Base-by-base conservation (phyloP, 371 early-diverging fungal species). In the Parasitella parasitica region DNA sequence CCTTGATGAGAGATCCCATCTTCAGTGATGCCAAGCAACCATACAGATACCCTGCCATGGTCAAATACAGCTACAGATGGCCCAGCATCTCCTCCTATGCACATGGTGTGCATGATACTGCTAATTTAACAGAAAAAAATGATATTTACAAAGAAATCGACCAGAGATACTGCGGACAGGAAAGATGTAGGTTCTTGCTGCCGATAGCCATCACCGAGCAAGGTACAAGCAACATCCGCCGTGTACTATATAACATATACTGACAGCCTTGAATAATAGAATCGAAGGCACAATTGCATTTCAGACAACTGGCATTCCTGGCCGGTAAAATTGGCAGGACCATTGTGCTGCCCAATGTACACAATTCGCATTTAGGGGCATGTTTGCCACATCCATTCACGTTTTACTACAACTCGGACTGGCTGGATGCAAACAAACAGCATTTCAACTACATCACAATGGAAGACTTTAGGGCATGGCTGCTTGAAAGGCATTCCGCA, bases 281-380 rank as follows among this genome's bases (percentile, higher is more conserved):
- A 64, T 73, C 78, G 35, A 76, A 76, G 32, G 66, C 76, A 9
- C 76, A 75, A 54, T 26, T 66, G n/a, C 76, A 75, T 57, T 70
- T 75, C 26, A 67, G 76, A 38, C 72, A 75, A 37, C 39, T 75
- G 18, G 66, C 76, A 11, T 76, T 69, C 34, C 30, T 71, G 12
- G 69, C 76, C 2, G 70, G 71, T 12, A 56, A 58, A 18, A 28
- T 76, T 15, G 53, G 53, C 11, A 61, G 76, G 6, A 76, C 73
- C 4, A 61, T 76, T 18, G 73, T 76, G 0, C 54, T 76, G 20
- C 76, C 76, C 3, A 76, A 76, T 55, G 73, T 73, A 5, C 43
- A 50, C 35, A 61, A 50, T 6, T 72, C 76, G 2, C 69, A 64
- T 43, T 26, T 76, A 5, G 76, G 76, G 5, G 62, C 68, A 0